Conservation (phyloP, 331 rosid genomes). For the Spiraea crenata region DNA sequence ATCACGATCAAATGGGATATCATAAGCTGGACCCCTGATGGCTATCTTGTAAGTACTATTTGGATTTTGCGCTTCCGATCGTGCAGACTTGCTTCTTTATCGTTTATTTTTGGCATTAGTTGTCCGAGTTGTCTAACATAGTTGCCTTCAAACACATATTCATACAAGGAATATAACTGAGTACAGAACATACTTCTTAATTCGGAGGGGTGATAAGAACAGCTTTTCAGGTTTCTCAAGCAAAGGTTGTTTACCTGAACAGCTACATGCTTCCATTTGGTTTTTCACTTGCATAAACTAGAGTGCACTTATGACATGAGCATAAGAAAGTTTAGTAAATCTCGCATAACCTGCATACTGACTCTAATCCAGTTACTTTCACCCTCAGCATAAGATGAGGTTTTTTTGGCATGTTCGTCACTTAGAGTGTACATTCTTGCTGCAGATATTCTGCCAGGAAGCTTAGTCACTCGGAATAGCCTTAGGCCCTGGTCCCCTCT, state of each 20-base stretch:
- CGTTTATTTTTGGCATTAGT: background rate
- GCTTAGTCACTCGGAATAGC: background rate
- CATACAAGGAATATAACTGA: background rate
- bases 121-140: background rate
- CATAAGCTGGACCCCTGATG: constrained; percentile 79
- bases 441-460: background rate
- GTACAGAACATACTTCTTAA: background rate
- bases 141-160: background rate
- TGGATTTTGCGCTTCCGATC: background rate
- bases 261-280: background rate
- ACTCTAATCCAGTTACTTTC: background rate
- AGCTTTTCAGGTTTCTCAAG: background rate
- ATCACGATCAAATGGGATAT: constrained; percentile 92
- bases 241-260: background rate
- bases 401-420: background rate
- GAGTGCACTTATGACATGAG: background rate
- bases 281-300: background rate
- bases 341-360: background rate
- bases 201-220: background rate
- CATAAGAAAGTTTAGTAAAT: background rate
- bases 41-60: constrained; percentile 76
- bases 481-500: background rate
- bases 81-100: background rate
- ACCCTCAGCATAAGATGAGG: background rate
- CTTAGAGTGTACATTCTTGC: background rate